Conservation (phyloP, 352 stramenopile species). For the Phytophthora rubi region DNA sequence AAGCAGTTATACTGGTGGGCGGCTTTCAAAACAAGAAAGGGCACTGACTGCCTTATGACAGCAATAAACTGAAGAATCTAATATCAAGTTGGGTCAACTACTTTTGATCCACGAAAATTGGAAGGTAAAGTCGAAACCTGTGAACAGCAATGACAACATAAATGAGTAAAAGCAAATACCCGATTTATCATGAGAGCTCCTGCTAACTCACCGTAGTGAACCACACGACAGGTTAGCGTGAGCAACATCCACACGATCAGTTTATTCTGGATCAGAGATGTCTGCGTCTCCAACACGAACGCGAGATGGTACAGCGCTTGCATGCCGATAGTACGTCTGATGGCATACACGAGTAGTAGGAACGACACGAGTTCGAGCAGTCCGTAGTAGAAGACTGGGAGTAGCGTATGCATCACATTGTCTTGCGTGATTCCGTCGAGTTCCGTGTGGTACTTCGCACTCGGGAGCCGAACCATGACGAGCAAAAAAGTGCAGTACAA, state of each 20-base stretch:
- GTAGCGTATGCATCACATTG: slow-evolving; percentile 12
- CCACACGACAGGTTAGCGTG: slow-evolving; percentile 11
- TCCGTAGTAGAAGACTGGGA: slow-evolving; percentile 28
- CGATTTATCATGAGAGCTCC: neutral
- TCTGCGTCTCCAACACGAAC: slow-evolving; percentile 28
- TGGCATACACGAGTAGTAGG: slow-evolving; percentile 5
- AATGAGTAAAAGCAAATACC: neutral
- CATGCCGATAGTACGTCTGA: slow-evolving; percentile 16
- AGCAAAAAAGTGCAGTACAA: slow-evolving; percentile 34
- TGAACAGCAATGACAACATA: neutral
- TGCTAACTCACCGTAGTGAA: slow-evolving; percentile 19
- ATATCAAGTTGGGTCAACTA: neutral
- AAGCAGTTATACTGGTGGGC: no score
- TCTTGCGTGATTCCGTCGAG: slow-evolving; percentile 16
- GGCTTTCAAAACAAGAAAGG: no score
- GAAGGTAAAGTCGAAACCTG: slow-evolving; percentile 14
- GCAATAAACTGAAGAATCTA: no score
- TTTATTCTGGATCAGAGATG: slow-evolving; percentile 27
- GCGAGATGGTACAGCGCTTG: slow-evolving; percentile 29
- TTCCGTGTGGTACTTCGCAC: slow-evolving; percentile 40
- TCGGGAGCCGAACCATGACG: slow-evolving; percentile 31
- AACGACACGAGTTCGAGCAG: slow-evolving; percentile 33
- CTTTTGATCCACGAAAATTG: neutral
- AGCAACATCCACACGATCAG: slow-evolving; percentile 35
- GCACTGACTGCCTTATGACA: no score